phyloP scores from a whole-genome alignment of 2,329 filamentous ascomycete genomes.

The Pseudocercospora fuligena region DNA sequence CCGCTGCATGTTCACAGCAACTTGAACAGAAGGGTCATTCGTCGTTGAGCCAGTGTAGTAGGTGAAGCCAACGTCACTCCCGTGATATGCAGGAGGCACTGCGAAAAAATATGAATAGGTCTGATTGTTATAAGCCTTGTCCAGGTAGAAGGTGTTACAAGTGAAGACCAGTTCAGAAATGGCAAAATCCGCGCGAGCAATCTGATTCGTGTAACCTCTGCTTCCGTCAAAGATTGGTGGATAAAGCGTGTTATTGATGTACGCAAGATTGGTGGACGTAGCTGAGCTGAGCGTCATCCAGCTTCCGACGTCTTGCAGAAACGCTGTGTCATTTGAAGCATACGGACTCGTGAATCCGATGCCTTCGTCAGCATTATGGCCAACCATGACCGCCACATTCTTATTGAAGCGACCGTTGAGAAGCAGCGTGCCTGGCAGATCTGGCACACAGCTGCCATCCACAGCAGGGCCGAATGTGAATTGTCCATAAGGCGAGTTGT shows the following conservation, averaged over 20 bases:
- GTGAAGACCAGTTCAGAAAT: constrained; percentile 51
- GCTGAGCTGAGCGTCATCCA: constrained; percentile 44
- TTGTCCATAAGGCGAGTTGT: constrained; percentile 47
- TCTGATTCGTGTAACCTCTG: constrained; percentile 51
- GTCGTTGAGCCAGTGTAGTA: constrained; percentile 50
- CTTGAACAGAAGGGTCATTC: not conserved
- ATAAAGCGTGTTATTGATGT: constrained; percentile 54
- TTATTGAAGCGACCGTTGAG: constrained; percentile 51
- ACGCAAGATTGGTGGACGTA: constrained; percentile 42
- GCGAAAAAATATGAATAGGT: constrained; percentile 60
- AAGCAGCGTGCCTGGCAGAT: constrained; percentile 52
- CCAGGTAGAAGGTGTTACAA: constrained; percentile 60
- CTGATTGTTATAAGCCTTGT: constrained; percentile 51
- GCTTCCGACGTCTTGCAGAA: constrained; percentile 35
- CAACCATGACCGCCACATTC: constrained; percentile 50
- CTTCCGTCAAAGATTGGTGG: constrained; percentile 40
- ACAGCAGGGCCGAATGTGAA: constrained; percentile 52
- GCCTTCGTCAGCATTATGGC: constrained; percentile 53
- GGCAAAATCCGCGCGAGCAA: constrained; percentile 49
- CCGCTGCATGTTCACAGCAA: constrained; percentile 52
- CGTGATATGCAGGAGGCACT: constrained; percentile 59
- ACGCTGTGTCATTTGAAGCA: constrained; percentile 40
- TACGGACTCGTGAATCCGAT: constrained; percentile 49
- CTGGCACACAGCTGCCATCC: constrained; percentile 55
- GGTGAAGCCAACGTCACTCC: constrained; percentile 57